These are phyloP conservation scores for Acorus gramineus DNA, from an alignment of 106 monocot species.

Conservation along the genomic window DNA sequence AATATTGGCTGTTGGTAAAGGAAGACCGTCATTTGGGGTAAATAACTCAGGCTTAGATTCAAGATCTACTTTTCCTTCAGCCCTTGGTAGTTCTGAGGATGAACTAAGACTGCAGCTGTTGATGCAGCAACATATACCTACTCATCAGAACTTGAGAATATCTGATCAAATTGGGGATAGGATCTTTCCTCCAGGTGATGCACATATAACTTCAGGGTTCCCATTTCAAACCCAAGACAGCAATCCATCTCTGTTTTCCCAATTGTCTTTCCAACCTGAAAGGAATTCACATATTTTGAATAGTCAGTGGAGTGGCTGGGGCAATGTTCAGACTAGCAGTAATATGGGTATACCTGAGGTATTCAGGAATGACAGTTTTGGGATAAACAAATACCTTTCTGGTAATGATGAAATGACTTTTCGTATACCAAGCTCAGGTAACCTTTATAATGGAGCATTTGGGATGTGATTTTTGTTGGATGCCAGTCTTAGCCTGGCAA, in stretches of 20 bases:
- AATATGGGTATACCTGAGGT: slow-evolving; percentile 28
- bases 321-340: slow-evolving; percentile 23
- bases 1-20: slow-evolving; percentile 88
- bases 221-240: slow-evolving; percentile 24
- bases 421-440: slow-evolving; percentile 26
- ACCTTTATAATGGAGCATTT: slow-evolving; percentile 57
- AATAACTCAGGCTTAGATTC: slow-evolving; percentile 29
- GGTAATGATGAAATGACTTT: slow-evolving; percentile 49
- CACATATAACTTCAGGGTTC: slow-evolving; percentile 33
- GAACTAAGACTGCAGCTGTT: slow-evolving; percentile 56
- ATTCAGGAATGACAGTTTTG: slow-evolving; percentile 38
- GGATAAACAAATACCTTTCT: slow-evolving; percentile 33
- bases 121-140: slow-evolving; percentile 42
- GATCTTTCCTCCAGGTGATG: slow-evolving; percentile 41
- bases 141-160: slow-evolving; percentile 33
- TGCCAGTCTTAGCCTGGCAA: background rate
- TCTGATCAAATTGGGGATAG: slow-evolving; percentile 30
- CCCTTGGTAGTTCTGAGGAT: slow-evolving; percentile 27
- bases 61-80: slow-evolving; percentile 33
- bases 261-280: slow-evolving; percentile 39
- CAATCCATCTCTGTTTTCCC: slow-evolving; percentile 28
- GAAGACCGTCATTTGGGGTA: slow-evolving; percentile 33
- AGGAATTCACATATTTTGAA: slow-evolving; percentile 27
- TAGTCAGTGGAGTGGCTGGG: slow-evolving; percentile 64
- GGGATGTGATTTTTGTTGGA: slow-evolving; percentile 25